phyloP scores from a whole-genome alignment of 192 early-diverging fungal genomes.

The Podila epigama region DNA sequence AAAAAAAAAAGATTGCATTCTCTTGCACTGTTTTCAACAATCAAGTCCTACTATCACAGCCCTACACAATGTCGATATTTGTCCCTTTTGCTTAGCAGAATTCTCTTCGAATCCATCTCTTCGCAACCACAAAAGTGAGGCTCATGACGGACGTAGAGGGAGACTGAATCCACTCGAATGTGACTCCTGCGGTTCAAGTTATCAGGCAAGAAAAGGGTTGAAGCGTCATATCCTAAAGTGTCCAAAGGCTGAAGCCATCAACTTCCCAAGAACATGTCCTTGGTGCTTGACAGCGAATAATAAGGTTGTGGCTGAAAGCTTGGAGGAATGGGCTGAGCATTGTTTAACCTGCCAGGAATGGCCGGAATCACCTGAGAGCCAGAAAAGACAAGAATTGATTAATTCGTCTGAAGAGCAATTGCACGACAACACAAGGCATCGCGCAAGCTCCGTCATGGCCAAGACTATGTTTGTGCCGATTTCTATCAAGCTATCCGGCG shows the following conservation, averaged over 20 bases:
- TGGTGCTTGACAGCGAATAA: background rate
- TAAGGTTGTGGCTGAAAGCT: background rate
- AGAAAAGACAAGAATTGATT: background rate
- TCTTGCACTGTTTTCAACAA: too few species aligned
- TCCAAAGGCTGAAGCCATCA: background rate
- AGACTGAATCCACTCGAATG: background rate
- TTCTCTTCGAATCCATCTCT: too few species aligned
- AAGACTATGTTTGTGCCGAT: constrained; percentile 13
- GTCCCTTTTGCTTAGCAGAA: too few species aligned
- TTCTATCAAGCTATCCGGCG: background rate
- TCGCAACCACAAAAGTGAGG: background rate
- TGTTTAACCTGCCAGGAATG: background rate
- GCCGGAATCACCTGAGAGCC: background rate
- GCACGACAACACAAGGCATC: background rate
- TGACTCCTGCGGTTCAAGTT: background rate
- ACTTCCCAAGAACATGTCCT: background rate
- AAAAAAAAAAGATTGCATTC: too few species aligned
- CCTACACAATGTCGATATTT: too few species aligned
- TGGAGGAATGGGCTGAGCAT: background rate
- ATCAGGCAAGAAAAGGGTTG: background rate
- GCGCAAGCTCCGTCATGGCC: constrained; percentile 32
- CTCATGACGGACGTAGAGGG: background rate
- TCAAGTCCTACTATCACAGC: too few species aligned
- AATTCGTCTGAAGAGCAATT: background rate
- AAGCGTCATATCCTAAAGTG: background rate